Evolutionary conservation across 805 yeast species (phyloP).

Genomic region (Danielia reshetovae): DNA sequence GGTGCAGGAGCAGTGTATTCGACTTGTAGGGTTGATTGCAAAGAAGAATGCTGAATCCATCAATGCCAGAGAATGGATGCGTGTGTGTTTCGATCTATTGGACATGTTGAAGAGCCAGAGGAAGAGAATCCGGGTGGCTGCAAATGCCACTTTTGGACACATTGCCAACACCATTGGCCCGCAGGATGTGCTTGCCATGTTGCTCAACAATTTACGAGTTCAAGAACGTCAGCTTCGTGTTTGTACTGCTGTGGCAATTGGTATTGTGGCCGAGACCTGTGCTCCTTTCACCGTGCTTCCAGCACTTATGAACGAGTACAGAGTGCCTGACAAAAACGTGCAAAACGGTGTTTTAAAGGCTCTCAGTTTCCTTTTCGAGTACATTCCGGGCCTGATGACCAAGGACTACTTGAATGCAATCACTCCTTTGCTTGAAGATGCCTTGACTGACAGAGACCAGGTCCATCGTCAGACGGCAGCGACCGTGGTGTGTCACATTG

Average conservation of each 20-base stretch:
- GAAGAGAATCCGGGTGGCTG: constrained; percentile 73
- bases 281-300: constrained; percentile 92
- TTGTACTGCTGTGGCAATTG: constrained; percentile 97
- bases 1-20: constrained; percentile 81
- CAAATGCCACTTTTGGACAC: constrained; percentile 86
- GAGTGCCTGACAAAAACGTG: constrained; percentile 87
- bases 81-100: constrained; percentile 84
- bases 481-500: constrained; percentile 75
- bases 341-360: constrained; percentile 95
- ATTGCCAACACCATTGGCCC: constrained; percentile 95
- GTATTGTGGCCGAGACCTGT: constrained; percentile 91
- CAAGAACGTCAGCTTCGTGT: constrained; percentile 96
- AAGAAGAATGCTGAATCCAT: constrained; percentile 74
- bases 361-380: constrained; percentile 86
- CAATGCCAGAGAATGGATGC: constrained; percentile 95
- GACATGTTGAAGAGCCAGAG: constrained; percentile 83
- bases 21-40: constrained; percentile 79
- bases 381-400: constrained; percentile 70
- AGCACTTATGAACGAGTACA: constrained; percentile 91
- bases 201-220: constrained; percentile 78
- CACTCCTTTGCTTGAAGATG: constrained; percentile 79
- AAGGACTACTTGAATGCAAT: constrained; percentile 79
- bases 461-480: constrained; percentile 97
- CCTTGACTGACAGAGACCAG: constrained; percentile 81
- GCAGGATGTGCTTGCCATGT: constrained; percentile 81